Evolutionary conservation across 129 eudicot genomes (phyloP).

Genomic region (Smallanthus sonchifolius): DNA sequence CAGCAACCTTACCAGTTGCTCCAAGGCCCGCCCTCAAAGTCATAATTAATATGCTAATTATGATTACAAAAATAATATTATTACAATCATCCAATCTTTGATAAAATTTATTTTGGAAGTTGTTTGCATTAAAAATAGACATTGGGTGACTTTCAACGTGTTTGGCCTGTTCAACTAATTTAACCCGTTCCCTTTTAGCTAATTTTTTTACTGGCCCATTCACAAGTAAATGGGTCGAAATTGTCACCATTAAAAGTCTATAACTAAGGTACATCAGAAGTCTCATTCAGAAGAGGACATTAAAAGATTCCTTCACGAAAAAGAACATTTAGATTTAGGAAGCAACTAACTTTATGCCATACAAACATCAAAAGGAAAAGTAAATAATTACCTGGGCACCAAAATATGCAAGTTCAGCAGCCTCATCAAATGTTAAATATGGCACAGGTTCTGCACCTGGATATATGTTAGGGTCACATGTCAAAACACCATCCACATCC

Average conservation of each 20-base stretch:
- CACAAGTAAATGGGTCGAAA: neutral
- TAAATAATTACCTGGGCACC: constrained; percentile 84
- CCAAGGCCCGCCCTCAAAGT: no score
- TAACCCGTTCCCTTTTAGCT: neutral
- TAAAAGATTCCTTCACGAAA: neutral
- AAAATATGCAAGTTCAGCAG: constrained; percentile 99
- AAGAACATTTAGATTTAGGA: neutral
- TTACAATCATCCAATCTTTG: neutral
- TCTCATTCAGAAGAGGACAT: neutral
- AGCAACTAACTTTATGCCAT: constrained; percentile 7
- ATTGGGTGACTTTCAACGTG: neutral
- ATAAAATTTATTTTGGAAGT: neutral
- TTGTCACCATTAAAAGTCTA: neutral
- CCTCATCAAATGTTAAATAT: constrained; percentile 89
- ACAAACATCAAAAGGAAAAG: neutral
- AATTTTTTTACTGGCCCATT: neutral
- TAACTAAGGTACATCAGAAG: neutral
- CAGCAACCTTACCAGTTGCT: no score
- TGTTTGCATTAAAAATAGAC: neutral
- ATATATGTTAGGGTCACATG: constrained; percentile 92
- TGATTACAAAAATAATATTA: neutral
- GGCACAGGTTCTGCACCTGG: constrained; percentile 84
- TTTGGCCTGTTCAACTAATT: neutral
- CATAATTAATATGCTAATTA: neutral
- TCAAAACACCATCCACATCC: constrained; percentile 97